Base-by-base conservation (phyloP, 2,329 filamentous ascomycete species). In the Trichoderma endophyticum region DNA sequence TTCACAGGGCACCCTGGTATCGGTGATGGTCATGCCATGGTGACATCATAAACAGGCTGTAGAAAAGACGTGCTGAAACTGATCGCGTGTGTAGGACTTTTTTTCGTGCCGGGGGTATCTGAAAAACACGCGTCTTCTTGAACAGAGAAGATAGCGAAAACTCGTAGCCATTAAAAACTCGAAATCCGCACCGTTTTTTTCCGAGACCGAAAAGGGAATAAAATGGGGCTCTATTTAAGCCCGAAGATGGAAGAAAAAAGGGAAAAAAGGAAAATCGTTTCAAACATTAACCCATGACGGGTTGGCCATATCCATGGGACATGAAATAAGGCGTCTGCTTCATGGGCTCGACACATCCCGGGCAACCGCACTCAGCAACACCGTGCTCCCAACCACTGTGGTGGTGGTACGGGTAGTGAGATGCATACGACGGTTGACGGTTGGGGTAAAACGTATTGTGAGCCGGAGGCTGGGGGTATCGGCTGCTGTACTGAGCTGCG, bases 331-430 rank as follows among this genome's bases (percentile, higher is more conserved):
- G 78, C 4, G 80, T 77, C 14, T 84, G 81, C 78, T 87, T 87
- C 75, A 83, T 80, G 9, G 83, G 79, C 21, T 83, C 80, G 34
- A 81, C 77, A 75, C 87, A 89, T 73, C 80, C 81, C 34, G 80
- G 74, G 73, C 86, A 89, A 71, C 79, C 83, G 79, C 86, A 88
- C 71, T 88, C 87, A 7, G 82, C 81, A 32, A 83, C 76, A 59
- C 80, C 83, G 15, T 85, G 82, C 72, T 89, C 87, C 87, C 87
- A 89, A 32, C 83, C 81, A 75, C 79, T 83, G 62, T 84, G 79
- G 71, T 84, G 79, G 71, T 69, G 57, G 74, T 87, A 87, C 5
- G 83, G 80, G 66, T 86, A 87, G 74, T 84, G 84, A 11, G 80
- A 77, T 6, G 79, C 74, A 65, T 85, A 86, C 2, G 78, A 77